phyloP scores from a whole-genome alignment of 805 yeast genomes.

The Candida michaelii region DNA sequence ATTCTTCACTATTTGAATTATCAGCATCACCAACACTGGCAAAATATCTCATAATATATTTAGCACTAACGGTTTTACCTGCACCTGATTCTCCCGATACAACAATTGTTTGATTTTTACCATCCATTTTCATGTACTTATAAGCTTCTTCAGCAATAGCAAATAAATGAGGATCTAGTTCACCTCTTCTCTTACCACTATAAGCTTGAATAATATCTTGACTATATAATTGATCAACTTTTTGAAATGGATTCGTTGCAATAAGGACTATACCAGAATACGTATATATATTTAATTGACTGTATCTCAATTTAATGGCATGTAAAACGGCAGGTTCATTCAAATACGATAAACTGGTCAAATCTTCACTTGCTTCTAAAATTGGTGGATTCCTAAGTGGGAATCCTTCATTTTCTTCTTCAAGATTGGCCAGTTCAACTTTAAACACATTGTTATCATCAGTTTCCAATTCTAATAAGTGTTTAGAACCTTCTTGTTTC shows the following conservation, averaged over 20 bases:
- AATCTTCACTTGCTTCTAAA: conserved; percentile 90
- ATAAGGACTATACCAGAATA: conserved; percentile 95
- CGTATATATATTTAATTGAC: conserved; percentile 89
- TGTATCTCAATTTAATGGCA: conserved; percentile 86
- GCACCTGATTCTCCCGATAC: conserved; percentile 99
- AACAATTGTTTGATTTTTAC: conserved; percentile 88
- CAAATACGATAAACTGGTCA: conserved; percentile 85
- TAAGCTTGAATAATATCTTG: conserved; percentile 93
- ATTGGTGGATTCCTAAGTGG: conserved; percentile 88
- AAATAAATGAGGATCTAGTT: conserved; percentile 93
- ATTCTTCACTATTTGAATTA: conserved; percentile 20
- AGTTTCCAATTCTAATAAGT: conserved; percentile 54
- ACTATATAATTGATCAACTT: conserved; percentile 86
- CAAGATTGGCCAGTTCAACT: conserved; percentile 48
- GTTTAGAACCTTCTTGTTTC: conserved; percentile 36
- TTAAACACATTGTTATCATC: conserved; percentile 42
- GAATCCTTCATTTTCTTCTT: conserved; percentile 55
- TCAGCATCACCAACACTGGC: conserved; percentile 78
- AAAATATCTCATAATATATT: conserved; percentile 95
- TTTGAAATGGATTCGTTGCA: conserved; percentile 94
- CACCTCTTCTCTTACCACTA: conserved; percentile 90
- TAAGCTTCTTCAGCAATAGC: conserved; percentile 98
- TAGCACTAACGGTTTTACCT: conserved; percentile 96
- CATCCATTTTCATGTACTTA: conserved; percentile 86
- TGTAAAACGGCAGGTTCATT: conserved; percentile 96